Base-by-base conservation (phyloP, 805 yeast species). In the Suhomyces canberraensis region DNA sequence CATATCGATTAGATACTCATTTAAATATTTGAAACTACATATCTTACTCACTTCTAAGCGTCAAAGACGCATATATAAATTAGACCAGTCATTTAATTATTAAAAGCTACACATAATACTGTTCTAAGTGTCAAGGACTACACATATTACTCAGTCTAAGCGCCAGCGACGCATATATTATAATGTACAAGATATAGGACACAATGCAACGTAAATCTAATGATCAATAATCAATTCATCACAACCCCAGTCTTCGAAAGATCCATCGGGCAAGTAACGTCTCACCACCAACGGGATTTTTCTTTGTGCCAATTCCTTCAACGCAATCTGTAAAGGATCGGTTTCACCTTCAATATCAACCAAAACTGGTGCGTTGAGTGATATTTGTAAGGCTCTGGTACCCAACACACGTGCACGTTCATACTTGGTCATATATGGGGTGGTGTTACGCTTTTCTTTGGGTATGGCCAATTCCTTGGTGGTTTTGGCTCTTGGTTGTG, bases 321-420 rank as follows among this genome's bases (percentile, higher is more conserved):
- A 84, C 42, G 99, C 97, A 45, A 93, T 93, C 63, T 90, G 96
- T 57, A 93, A 71, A 11, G 99, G 98, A 61, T 93, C 99, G 2
- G 98, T 95, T 63, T 95, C 99, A 56, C 98, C 98, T 66, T 93
- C 99, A 40, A 93, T 78, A 56, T 95, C 98, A 28, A 93, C 98
- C 57, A 93, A 76, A 3, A 93, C 98, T 2, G 98, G 98, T 1
- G 99, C 98, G 58, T 93, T 93, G 86, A 93, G 85, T 18, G 97
- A 88, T 52, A 93, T 91, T 64, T 93, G 99, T 47, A 93, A 70
- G 1, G 99, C 98, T 53, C 99, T 78, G 8, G 99, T 93, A 18
- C 99, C 99, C 54, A 93, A 75, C 43, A 93, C 88, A 69, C 99
- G 79, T 6, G 99, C 99, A 52, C 97, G 78, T 71, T 93, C 99